Evolutionary conservation across 2,329 filamentous ascomycete genomes (phyloP).

Genomic region (Botryotinia calthae): DNA sequence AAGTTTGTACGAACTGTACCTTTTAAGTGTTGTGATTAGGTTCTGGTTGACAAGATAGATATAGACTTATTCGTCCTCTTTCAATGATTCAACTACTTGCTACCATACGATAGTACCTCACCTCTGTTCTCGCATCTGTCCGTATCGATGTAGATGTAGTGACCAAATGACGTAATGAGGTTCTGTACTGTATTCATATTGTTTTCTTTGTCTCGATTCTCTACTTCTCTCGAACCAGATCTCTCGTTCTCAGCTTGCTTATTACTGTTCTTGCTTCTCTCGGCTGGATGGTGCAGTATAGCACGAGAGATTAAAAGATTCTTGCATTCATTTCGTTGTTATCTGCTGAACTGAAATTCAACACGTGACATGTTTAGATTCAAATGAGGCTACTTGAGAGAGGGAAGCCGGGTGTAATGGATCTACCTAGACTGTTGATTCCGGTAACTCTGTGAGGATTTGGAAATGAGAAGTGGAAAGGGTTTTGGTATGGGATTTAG

Average conservation of each 20-base stretch:
- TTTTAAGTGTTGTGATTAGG: background rate
- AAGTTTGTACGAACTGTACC: background rate
- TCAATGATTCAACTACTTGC: background rate
- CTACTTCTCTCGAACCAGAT: background rate
- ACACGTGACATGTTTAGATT: background rate
- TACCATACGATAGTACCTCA: background rate
- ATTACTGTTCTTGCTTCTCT: background rate
- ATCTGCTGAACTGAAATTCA: background rate
- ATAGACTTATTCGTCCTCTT: background rate
- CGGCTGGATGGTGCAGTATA: accelerated
- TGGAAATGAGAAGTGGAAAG: background rate
- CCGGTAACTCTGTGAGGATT: background rate
- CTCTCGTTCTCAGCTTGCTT: background rate
- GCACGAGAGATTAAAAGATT: background rate
- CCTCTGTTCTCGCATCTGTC: background rate
- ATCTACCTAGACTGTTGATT: background rate
- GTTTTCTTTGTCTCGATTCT: background rate
- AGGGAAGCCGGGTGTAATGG: background rate
- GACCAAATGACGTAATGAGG: background rate
- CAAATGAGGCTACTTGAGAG: background rate
- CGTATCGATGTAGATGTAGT: background rate
- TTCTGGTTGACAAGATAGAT: background rate
- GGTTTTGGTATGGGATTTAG: background rate
- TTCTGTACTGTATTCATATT: background rate
- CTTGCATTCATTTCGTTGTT: background rate